A percentile compares a stretch with the other conserved stretches of the same genome.
These are phyloP conservation scores for Coccomyxa subellipsoidea DNA, from an alignment of 163 green algal species.

Conservation along the genomic window DNA sequence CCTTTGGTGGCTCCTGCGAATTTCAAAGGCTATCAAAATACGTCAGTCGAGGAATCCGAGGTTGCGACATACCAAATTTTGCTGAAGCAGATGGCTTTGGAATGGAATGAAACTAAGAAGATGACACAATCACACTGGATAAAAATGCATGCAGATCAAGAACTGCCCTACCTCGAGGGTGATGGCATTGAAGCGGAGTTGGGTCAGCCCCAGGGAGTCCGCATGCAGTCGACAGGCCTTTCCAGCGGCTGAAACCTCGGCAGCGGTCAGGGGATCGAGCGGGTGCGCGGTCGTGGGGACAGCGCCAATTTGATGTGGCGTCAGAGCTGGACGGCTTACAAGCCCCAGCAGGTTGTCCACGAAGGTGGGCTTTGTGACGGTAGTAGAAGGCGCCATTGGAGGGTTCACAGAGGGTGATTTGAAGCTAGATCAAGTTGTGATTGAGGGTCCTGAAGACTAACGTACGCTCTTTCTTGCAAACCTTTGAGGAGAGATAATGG, in stretches of 20 bases:
- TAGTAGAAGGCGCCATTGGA: background rate
- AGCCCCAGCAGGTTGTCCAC: background rate
- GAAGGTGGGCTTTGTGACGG: background rate
- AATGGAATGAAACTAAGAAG: too few species aligned
- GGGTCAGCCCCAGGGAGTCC: conserved; percentile 12
- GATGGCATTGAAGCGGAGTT: conserved; percentile 38
- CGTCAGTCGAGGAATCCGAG: background rate
- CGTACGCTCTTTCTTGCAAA: background rate
- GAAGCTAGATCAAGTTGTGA: conserved; percentile 4
- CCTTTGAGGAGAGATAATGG: background rate
- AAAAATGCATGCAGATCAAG: background rate
- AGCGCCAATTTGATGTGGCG: background rate
- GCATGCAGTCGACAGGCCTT: conserved; percentile 29
- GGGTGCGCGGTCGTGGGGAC: conserved; percentile 19
- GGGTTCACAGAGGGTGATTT: background rate
- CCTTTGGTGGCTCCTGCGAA: conserved; percentile 59
- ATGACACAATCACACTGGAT: too few species aligned
- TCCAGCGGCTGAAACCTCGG: conserved; percentile 27
- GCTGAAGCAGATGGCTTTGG: too few species aligned
- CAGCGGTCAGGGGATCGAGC: conserved; percentile 36
- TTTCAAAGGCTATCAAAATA: background rate
- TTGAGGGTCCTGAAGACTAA: background rate
- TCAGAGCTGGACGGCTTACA: background rate
- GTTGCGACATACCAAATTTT: too few species aligned
- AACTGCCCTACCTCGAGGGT: conserved; percentile 16